Conservation (phyloP, 2,329 filamentous ascomycete genomes). For the Neofusicoccum parvum region DNA sequence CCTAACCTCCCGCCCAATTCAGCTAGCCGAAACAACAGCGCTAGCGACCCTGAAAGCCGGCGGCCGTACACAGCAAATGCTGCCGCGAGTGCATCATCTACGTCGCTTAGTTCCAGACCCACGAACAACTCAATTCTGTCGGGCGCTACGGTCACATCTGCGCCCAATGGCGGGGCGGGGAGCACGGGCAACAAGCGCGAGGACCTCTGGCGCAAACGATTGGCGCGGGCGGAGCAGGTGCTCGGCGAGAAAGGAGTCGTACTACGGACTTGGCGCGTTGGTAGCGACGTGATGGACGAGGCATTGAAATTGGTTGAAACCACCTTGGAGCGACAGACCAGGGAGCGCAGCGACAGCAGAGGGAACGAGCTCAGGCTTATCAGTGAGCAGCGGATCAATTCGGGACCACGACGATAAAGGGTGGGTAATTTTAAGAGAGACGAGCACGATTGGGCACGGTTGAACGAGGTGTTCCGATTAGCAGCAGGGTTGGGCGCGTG, state of each 20-base stretch:
- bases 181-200: slow-evolving; percentile 64
- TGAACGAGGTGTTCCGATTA: slow-evolving; percentile 12
- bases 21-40: neutral
- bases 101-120: slow-evolving; percentile 11
- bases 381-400: slow-evolving; percentile 15
- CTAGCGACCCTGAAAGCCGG: neutral
- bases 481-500: slow-evolving; percentile 6
- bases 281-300: slow-evolving; percentile 69
- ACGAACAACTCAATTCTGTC: neutral
- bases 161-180: slow-evolving; percentile 20
- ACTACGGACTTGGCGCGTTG: slow-evolving; percentile 73
- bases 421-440: slow-evolving; percentile 15
- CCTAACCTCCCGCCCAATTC: neutral
- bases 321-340: slow-evolving; percentile 32
- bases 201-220: slow-evolving; percentile 70
- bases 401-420: slow-evolving; percentile 9
- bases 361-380: slow-evolving; percentile 18
- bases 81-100: slow-evolving; percentile 2
- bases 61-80: slow-evolving; percentile 18
- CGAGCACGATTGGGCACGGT: slow-evolving; percentile 9
- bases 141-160: neutral
- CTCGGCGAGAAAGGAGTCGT: slow-evolving; percentile 67
- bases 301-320: slow-evolving; percentile 66
- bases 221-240: slow-evolving; percentile 64
- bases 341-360: slow-evolving; percentile 20